Evolutionary conservation across 2,329 filamentous ascomycete genomes (phyloP).

Genomic region (Diaporthe vaccinii): DNA sequence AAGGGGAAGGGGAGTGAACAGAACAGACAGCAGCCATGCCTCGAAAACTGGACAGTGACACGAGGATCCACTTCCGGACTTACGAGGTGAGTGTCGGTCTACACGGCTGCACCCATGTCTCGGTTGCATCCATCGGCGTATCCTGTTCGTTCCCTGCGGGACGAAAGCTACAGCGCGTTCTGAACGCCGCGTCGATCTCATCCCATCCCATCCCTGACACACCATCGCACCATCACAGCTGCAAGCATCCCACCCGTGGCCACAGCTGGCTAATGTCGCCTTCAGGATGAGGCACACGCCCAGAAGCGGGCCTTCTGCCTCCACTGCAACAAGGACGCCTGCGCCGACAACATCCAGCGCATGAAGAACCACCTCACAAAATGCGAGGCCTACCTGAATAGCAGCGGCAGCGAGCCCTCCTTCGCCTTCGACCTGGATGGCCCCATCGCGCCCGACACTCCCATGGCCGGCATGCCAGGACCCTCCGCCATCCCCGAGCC

Average conservation of each 20-base stretch:
- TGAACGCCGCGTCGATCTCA: constrained; percentile 9
- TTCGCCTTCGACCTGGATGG: constrained; percentile 37
- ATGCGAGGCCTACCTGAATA: constrained; percentile 37
- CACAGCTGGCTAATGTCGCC: neutral
- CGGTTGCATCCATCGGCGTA: neutral
- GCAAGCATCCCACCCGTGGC: neutral
- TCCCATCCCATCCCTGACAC: constrained; percentile 5
- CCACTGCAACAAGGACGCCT: constrained; percentile 40
- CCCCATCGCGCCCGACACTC: constrained; percentile 29
- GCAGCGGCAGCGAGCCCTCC: constrained; percentile 36
- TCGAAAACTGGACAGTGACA: constrained; percentile 39
- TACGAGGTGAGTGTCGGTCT: constrained; percentile 35
- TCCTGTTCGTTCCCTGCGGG: neutral
- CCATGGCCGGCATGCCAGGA: constrained; percentile 22
- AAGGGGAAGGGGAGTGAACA: constrained; percentile 11
- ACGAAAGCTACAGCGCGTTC: constrained; percentile 31
- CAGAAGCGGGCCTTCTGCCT: constrained; percentile 40
- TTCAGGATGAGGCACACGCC: constrained; percentile 38
- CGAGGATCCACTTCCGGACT: constrained; percentile 35
- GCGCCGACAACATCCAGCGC: constrained; percentile 41
- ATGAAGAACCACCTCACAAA: constrained; percentile 40
- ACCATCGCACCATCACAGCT: neutral
- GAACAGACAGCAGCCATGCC: constrained; percentile 16
- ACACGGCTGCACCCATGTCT: neutral
- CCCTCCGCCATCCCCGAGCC: constrained; percentile 16